These are phyloP conservation scores for Selenicereus undatus DNA, from an alignment of 148 eudicot genomes.

Conservation along the genomic window DNA sequence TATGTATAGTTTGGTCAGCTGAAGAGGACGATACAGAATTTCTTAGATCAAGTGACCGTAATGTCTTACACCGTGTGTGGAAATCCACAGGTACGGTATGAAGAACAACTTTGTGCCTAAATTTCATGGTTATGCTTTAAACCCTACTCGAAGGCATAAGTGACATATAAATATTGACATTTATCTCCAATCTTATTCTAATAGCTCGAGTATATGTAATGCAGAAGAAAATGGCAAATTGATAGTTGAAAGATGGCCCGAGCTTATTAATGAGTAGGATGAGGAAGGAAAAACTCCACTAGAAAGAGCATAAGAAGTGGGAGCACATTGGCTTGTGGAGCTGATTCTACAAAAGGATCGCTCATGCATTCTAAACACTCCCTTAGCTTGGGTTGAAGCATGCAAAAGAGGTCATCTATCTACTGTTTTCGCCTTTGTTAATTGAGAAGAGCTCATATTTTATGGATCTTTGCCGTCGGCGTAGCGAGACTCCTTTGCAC, in stretches of 20 bases:
- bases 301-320: background rate
- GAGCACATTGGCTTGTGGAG: constrained; percentile 10
- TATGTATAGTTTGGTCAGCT: no score
- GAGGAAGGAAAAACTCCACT: background rate
- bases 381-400: constrained; percentile 17
- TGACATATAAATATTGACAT: no score
- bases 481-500: constrained; percentile 15
- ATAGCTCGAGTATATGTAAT: background rate
- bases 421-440: constrained; percentile 2
- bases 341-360: constrained; percentile 10
- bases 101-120: no score
- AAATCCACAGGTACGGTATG: no score
- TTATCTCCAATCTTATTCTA: background rate
- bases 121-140: no score
- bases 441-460: constrained; percentile 1
- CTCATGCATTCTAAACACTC: background rate
- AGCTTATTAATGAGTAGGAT: background rate
- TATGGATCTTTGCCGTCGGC: background rate
- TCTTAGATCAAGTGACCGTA: no score
- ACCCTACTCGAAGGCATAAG: no score
- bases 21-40: no score
- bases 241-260: background rate
- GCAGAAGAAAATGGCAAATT: background rate
- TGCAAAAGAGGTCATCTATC: constrained; percentile 10
- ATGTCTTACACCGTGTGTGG: no score